A percentile compares a stretch with the other conserved stretches of the same genome.
phyloP scores from a whole-genome alignment of 129 eudicot genomes.

The Helianthus tuberosus region DNA sequence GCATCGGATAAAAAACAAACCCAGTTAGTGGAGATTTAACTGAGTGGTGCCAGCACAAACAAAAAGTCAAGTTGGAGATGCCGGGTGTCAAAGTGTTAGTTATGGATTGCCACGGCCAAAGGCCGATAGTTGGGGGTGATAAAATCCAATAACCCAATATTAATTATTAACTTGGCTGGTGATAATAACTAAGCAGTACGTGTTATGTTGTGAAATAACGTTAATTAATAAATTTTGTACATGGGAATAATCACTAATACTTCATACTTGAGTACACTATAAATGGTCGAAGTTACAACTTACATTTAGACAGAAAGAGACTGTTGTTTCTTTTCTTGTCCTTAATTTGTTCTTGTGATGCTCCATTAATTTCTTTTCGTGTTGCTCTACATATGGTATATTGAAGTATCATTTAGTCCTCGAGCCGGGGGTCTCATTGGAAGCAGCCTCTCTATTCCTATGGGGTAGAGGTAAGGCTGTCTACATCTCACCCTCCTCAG shows the following conservation, averaged over 20 bases:
- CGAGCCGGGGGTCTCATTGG: too few relatives aligned
- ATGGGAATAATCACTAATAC: not conserved
- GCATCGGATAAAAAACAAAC: too few relatives aligned
- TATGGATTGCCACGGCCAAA: too few relatives aligned
- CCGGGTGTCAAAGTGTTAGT: too few relatives aligned
- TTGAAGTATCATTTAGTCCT: slow-evolving; percentile 20
- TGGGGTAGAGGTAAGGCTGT: too few relatives aligned
- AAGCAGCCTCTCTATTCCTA: too few relatives aligned
- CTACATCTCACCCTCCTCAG: too few relatives aligned
- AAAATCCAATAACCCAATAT: too few relatives aligned
- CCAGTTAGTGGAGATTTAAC: too few relatives aligned
- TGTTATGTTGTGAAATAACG: not conserved
- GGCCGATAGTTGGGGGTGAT: too few relatives aligned
- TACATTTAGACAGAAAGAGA: slow-evolving; percentile 43
- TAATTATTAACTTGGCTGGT: not conserved
- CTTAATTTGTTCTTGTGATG: slow-evolving; percentile 39
- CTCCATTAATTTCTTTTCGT: slow-evolving; percentile 22
- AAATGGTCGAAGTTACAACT: slow-evolving; percentile 51
- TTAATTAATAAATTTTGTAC: not conserved
- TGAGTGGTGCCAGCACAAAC: too few relatives aligned
- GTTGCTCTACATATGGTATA: slow-evolving; percentile 30
- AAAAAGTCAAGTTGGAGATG: too few relatives aligned
- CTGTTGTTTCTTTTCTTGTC: slow-evolving; percentile 77
- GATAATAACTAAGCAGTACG: not conserved
- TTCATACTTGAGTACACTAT: slow-evolving; percentile 48